Conservation (phyloP, 306 rosid genomes). For the Fagus crenata region DNA sequence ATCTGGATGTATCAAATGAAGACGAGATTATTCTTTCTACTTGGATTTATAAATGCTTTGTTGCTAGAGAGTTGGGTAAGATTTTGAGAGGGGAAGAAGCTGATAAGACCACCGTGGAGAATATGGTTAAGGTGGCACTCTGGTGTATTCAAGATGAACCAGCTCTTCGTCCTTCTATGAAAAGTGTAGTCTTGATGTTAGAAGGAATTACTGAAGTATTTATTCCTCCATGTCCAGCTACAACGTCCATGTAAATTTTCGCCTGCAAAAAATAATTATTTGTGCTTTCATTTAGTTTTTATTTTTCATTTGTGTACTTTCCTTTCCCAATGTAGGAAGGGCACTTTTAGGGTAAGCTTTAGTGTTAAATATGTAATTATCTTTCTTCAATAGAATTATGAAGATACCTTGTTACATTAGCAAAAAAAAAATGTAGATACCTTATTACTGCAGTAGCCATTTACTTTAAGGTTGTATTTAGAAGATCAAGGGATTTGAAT, state of each 20-base stretch:
- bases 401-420: too few species aligned
- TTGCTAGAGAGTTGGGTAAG: slow-evolving; percentile 11
- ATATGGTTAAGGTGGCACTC: slow-evolving; percentile 9
- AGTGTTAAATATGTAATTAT: too few species aligned
- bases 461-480: too few species aligned
- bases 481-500: too few species aligned
- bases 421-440: too few species aligned
- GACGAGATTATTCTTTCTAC: slow-evolving; percentile 17
- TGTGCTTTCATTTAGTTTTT: too few species aligned
- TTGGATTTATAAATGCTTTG: slow-evolving; percentile 28
- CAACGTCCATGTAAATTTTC: background rate
- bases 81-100: slow-evolving; percentile 22
- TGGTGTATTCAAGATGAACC: slow-evolving; percentile 32
- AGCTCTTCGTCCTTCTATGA: slow-evolving; percentile 34
- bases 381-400: too few species aligned
- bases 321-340: too few species aligned
- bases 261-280: too few species aligned
- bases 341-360: too few species aligned
- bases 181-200: slow-evolving; percentile 24
- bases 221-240: slow-evolving; percentile 24
- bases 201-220: slow-evolving; percentile 23
- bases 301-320: too few species aligned
- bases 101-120: slow-evolving; percentile 15
- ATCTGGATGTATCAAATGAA: background rate
- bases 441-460: too few species aligned